Percentiles rank a stretch among this genome's conserved stretches.
phyloP scores from a whole-genome alignment of 805 yeast genomes.

The Kodamaea kaohsiungensis region DNA sequence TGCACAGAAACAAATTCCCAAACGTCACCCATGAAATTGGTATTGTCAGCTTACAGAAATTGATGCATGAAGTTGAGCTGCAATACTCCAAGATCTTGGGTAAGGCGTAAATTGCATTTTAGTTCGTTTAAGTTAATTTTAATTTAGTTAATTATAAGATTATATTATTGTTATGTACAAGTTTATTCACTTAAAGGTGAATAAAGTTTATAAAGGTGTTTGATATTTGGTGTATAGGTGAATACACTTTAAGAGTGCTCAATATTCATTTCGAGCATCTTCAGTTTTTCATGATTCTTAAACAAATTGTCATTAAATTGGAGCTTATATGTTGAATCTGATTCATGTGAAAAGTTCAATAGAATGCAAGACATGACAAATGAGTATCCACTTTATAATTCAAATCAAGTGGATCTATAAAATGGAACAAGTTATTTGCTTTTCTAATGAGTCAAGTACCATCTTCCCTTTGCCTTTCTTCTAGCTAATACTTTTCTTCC shows the following conservation, averaged over 20 bases:
- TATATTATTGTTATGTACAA: background rate
- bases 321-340: too few relatives aligned
- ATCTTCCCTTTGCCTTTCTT: slow-evolving; percentile 86
- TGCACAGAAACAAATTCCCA: slow-evolving; percentile 85
- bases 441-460: slow-evolving; percentile 79
- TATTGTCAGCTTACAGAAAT: slow-evolving; percentile 69
- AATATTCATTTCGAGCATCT: too few relatives aligned
- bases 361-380: too few relatives aligned
- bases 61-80: slow-evolving; percentile 67
- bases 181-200: background rate
- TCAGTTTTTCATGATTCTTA: too few relatives aligned
- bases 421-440: background rate
- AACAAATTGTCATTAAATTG: too few relatives aligned
- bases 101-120: slow-evolving; percentile 26
- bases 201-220: background rate
- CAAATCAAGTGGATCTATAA: background rate
- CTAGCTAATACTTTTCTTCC: slow-evolving; percentile 80
- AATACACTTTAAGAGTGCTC: too few relatives aligned
- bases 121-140: background rate
- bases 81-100: slow-evolving; percentile 54
- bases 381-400: too few relatives aligned
- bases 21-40: slow-evolving; percentile 80
- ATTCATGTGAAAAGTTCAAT: too few relatives aligned
- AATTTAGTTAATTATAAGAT: background rate
- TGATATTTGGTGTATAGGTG: too few relatives aligned